Evolutionary conservation across 352 stramenopile species (phyloP), one percentile per base, ranked within the genome.

Genomic region (Phytophthora sp.): DNA sequence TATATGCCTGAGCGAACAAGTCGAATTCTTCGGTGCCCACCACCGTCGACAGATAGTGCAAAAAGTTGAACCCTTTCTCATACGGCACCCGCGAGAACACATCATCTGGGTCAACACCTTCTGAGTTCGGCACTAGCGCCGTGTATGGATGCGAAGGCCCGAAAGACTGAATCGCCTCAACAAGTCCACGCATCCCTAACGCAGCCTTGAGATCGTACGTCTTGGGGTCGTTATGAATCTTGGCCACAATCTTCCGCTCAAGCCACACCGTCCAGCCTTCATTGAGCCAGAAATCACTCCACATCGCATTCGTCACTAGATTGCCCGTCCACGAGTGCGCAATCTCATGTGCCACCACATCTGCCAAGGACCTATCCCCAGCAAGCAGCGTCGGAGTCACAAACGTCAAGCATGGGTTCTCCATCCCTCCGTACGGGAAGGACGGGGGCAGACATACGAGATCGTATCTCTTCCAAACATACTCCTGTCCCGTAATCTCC

Each of bases 311-410:
- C 2, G 96, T 99, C 18, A 99, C 91, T 15, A 99, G 66, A 77
- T 99, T 99, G 5, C 97, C 97, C 0, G 92, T 98, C 97, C 97
- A 99, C 41, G 71, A 94, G 72, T 98, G 96, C 7, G 90, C 72
- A 66, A 98, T 98, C 71, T 99, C 97, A 79, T 99, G 97, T 16
- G 96, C 97, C 4, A 99, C 94, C 0, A 99, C 96, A 64, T 98
- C 93, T 0, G 94, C 96, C 2, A 99, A 76, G 29, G 90, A 98
- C 8, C 86, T 76, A 73, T 99, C 97, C 15, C 95, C 95, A 6
- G 97, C 93, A 26, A 98, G 71, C 21, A 98, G 68, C 16, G 96
- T 99, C 2, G 97, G 97, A 11, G 97, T 99, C 36, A 99, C 95
- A 74, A 99, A 98, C 15, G 95, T 98, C 61, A 98, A 71, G 53